phyloP scores from a whole-genome alignment of 2,329 filamentous ascomycete genomes.

The Colletotrichum limetticola region DNA sequence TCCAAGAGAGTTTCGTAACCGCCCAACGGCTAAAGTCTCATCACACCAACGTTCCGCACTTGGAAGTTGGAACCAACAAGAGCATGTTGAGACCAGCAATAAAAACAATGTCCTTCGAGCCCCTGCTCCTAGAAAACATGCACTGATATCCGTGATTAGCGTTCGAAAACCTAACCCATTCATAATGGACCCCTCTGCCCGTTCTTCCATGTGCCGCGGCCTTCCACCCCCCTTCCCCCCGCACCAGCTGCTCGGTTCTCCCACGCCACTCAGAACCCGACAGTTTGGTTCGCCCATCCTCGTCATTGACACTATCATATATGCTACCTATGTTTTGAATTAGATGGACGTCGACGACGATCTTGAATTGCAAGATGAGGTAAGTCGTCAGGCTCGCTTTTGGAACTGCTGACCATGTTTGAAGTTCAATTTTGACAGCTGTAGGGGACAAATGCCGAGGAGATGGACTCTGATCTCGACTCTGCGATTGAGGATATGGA shows the following conservation, averaged over 20 bases:
- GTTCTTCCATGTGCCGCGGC: neutral
- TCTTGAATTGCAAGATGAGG: neutral
- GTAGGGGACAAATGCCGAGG: neutral
- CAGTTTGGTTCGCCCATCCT: neutral
- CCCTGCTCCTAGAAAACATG: neutral
- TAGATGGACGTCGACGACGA: neutral
- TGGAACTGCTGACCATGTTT: no score
- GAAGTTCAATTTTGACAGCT: neutral
- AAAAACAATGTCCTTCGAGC: neutral
- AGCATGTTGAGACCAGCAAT: neutral
- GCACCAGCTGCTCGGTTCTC: neutral
- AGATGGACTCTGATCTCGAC: conserved; percentile 9
- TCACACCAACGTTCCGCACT: neutral
- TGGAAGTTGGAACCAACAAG: neutral
- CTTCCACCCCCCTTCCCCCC: neutral
- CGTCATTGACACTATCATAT: neutral
- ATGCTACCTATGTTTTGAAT: neutral
- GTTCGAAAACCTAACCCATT: neutral
- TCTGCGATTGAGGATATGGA: conserved; percentile 2
- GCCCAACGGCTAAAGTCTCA: neutral
- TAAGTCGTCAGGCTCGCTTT: neutral
- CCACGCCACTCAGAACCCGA: neutral
- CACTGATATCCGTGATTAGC: neutral
- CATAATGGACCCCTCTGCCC: neutral
- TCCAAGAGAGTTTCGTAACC: neutral